These are phyloP conservation scores for Pseudonitzschia multiseries DNA, from an alignment of 108 stramenopile genomes.

Conservation along the genomic window DNA sequence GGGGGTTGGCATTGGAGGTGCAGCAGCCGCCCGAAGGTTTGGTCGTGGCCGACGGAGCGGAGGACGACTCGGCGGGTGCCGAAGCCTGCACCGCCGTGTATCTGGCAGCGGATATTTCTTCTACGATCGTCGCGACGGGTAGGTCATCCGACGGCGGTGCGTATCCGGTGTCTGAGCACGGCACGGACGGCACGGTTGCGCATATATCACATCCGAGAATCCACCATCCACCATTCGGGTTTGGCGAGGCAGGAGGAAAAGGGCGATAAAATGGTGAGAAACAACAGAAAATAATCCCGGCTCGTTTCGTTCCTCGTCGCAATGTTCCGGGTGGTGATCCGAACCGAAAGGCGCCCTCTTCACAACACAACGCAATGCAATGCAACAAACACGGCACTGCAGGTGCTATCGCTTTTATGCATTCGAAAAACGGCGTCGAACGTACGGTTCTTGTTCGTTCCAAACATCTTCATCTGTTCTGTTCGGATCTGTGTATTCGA, in stretches of 20 bases:
- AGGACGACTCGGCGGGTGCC: background rate
- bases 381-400: background rate
- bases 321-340: background rate
- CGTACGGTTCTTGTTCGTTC: slow-evolving; percentile 1
- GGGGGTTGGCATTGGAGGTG: background rate
- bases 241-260: background rate
- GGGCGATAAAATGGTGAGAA: background rate
- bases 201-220: no score
- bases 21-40: background rate
- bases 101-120: background rate
- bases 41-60: background rate
- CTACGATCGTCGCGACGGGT: background rate
- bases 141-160: background rate
- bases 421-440: background rate
- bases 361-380: background rate
- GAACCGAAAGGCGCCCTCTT: background rate
- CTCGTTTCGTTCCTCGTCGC: background rate
- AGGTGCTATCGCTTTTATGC: background rate
- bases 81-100: background rate
- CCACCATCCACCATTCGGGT: no score
- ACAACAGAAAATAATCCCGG: background rate
- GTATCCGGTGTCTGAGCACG: background rate
- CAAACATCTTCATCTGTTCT: background rate
- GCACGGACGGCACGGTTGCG: background rate
- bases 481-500: no score